Evolutionary conservation across 225 moss, liverwort and hornwort genomes (phyloP), one percentile per base, ranked within the genome.

Genomic region (Ulota crispa): DNA sequence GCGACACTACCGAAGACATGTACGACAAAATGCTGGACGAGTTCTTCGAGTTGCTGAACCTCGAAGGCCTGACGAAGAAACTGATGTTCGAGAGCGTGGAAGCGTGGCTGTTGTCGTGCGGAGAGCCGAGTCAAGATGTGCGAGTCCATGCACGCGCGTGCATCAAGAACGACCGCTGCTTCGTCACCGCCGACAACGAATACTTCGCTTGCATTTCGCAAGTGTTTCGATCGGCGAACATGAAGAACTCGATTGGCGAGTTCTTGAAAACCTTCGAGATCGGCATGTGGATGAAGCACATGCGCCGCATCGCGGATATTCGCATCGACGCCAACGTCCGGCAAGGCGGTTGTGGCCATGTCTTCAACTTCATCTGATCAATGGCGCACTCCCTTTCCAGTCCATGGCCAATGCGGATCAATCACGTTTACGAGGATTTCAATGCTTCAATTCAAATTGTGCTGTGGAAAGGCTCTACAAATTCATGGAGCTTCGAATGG

Each of bases 71-170:
- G 26, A 24, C 26, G 68, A 81, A 84, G 81, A 70, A 54, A 13
- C 34, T 32, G 37, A 70, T 78, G 81, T 11, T 61, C 21, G 81
- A 81, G 16, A 84, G 68, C 28, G 87, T 78, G 18, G 84, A 84
- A 50, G 81, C 81, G n/a, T 87, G 87, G 87, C 62, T 87, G 19
- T 47, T 87, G 39, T 63, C 84, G 34, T 87, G 84, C n/a, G 87
- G 81, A n/a, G 42, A 82, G 10, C 73, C 70, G 34, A 70, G 53
- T 43, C 82, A 74, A 8, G 45, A 56, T 14, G 82, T 79, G 6
- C 65, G 32, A 14, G 78, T 78, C 43, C 57, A 66, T 16, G 42
- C 24, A 2, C n/a, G 74, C 68, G 55, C 68, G 45, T 64, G 73
- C 21, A 63, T 86, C 64, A 83, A 86, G 70, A 75, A 62, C 54